Evolutionary conservation across 768 basidiomycete genomes (phyloP).

Genomic region (Rhodotorula kratochvilovae): DNA sequence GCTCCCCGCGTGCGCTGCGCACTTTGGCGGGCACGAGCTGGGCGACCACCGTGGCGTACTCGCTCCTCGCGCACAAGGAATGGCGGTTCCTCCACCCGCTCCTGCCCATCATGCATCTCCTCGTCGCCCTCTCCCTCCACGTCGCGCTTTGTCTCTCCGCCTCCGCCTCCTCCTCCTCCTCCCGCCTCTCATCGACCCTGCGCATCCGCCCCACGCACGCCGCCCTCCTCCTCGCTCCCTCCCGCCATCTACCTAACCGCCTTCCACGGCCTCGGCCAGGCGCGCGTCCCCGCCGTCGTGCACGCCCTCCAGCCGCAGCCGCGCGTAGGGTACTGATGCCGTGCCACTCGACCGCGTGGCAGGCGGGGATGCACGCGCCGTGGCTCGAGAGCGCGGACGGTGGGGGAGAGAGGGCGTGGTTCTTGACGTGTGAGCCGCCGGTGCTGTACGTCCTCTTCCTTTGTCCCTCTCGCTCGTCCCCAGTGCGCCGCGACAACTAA

Average conservation of each 20-base stretch:
- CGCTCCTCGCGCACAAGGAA: conserved; percentile 86
- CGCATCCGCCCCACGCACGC: conserved; percentile 16
- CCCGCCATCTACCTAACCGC: conserved; percentile 41
- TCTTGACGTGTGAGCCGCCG: conserved; percentile 89
- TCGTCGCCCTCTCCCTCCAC: conserved; percentile 70
- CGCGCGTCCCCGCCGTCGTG: conserved; percentile 67
- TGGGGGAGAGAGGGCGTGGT: conserved; percentile 57
- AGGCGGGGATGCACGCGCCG: conserved; percentile 73
- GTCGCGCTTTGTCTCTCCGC: conserved; percentile 27
- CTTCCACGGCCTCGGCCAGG: conserved; percentile 73
- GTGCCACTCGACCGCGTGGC: conserved; percentile 92
- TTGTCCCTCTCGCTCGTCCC: not conserved
- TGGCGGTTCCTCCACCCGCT: conserved; percentile 95
- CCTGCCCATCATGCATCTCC: conserved; percentile 72
- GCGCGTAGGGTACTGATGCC: conserved; percentile 80
- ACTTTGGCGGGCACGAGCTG: not conserved
- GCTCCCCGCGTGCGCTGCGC: not conserved
- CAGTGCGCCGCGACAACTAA: not conserved
- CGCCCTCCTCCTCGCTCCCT: conserved; percentile 7
- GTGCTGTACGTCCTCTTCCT: conserved; percentile 58
- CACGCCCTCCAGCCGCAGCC: conserved; percentile 41
- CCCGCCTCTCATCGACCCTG: not conserved
- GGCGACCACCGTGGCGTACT: conserved; percentile 46
- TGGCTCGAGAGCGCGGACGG: conserved; percentile 53
- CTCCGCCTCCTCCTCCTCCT: not conserved